A percentile compares a stretch with the other conserved stretches of the same genome.
phyloP scores from a whole-genome alignment of 225 moss, liverwort and hornwort genomes.

The Anthoceros angustus region DNA sequence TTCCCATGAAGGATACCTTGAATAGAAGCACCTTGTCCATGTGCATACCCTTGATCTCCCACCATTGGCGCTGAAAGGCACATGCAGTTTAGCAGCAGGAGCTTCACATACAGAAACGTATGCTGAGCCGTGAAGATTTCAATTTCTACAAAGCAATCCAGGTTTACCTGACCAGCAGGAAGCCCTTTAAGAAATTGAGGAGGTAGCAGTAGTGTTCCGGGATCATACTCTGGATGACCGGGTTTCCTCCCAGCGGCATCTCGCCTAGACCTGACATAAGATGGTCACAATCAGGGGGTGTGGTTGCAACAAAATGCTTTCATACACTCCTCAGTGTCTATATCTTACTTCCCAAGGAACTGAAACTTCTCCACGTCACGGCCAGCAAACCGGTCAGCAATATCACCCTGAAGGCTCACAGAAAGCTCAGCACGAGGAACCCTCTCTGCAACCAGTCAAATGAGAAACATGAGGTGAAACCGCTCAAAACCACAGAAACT shows the following conservation, averaged over 20 bases:
- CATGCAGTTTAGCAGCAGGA: not conserved
- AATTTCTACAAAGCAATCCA: not conserved
- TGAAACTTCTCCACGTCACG: constrained; percentile 75
- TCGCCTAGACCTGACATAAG: constrained; percentile 38
- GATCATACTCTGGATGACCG: constrained; percentile 58
- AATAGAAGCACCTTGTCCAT: constrained; percentile 97
- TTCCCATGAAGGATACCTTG: constrained; percentile 39
- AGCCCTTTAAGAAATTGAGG: constrained; percentile 55
- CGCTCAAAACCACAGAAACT: not conserved
- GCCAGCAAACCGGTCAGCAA: constrained; percentile 63
- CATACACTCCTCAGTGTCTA: not conserved
- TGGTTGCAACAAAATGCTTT: not conserved
- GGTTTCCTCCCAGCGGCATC: constrained; percentile 67
- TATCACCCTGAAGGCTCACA: constrained; percentile 27
- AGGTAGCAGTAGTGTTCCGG: constrained; percentile 54
- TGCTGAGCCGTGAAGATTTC: not conserved
- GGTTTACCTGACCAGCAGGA: constrained; percentile 70
- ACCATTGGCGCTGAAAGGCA: constrained; percentile 90
- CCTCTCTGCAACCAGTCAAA: not conserved
- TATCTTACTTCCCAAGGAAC: constrained; percentile 86
- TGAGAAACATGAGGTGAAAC: not conserved
- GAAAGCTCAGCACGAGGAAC: not conserved
- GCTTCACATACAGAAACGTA: too few relatives aligned
- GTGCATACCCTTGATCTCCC: constrained; percentile 85
- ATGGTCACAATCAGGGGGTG: not conserved